Percentiles rank a stretch among this genome's conserved stretches.
phyloP scores from a whole-genome alignment of 306 rosid species.

The Ormosia emarginata region DNA sequence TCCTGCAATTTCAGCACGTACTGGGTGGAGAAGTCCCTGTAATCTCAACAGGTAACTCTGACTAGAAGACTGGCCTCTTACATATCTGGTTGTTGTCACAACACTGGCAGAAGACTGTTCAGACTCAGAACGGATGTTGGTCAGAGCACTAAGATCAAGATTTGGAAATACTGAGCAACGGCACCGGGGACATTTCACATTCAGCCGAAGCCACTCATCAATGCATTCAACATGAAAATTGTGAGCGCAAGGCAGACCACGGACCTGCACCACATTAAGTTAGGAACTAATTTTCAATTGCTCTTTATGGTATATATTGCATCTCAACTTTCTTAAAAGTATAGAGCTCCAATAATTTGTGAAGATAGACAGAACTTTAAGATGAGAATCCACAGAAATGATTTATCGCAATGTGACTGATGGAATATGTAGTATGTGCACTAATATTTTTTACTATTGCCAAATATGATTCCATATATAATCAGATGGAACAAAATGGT shows the following conservation, averaged over 20 bases:
- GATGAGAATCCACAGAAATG: not conserved
- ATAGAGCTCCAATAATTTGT: not conserved
- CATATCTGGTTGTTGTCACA: constrained; percentile 46
- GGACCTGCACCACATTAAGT: constrained; percentile 56
- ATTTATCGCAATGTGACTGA: not conserved
- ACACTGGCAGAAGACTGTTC: constrained; percentile 48
- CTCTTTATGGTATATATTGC: not conserved
- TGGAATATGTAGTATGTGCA: not conserved
- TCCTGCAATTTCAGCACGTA: constrained; percentile 40
- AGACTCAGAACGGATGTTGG: constrained; percentile 63
- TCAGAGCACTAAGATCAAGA: constrained; percentile 86
- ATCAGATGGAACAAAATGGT: not conserved
- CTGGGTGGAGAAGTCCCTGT: constrained; percentile 57
- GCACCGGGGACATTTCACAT: constrained; percentile 86
- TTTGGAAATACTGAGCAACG: constrained; percentile 92
- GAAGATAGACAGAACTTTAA: not conserved
- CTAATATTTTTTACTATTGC: not conserved
- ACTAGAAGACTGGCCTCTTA: constrained; percentile 49
- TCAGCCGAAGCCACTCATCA: constrained; percentile 89
- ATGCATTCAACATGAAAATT: constrained; percentile 90
- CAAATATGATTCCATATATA: not conserved
- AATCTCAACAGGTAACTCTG: constrained; percentile 61
- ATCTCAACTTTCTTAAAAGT: not conserved
- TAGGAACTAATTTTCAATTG: constrained; percentile 12
- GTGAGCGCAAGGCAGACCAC: constrained; percentile 92